Evolutionary conservation across 495 filamentous ascomycete species (phyloP), one percentile per base, ranked within the genome.

Genomic region (Articulospora tetracladia): DNA sequence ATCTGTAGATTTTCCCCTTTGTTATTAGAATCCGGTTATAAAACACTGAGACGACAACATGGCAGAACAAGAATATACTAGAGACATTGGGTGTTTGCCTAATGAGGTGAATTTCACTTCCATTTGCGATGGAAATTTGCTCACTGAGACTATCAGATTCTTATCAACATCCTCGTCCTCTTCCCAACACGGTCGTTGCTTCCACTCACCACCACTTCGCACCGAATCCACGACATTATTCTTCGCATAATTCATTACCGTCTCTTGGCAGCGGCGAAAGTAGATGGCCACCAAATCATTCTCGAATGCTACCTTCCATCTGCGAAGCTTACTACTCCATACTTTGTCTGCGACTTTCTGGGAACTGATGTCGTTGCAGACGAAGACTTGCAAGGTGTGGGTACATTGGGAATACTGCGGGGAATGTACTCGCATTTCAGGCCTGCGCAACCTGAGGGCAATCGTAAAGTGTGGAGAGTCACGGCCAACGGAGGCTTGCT

Each of bases 291-390:
- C 68, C 77, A 82, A 41, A 71, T 92, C 26, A 84, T 92, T 20
- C 79, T 94, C 15, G 88, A 92, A 76, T 90, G 87, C 74, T 92
- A 86, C 67, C 88, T 88, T 62, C 90, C 90, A 0, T 82, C 76
- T 61, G 82, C 15, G n/a, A 86, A 83, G 68, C 72, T 88, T 27
- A 84, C 78, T 13, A 86, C 86, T 53, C 85, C 88, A 1, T 85
- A 84, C 47, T 80, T 88, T 1, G 85, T 81, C 69, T 91, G 88
- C 74, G 77, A 76, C 67, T 63, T 73, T 53, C 66, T 62, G 25
- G 74, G 79, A 13, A 34, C 36, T 3, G 26, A 57, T 28, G 30
- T 3, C 1, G 34, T 49, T 15, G 22, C 24, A 2, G 41, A 49
- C 19, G 7, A 46, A 19, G 2, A 39, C 25, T 70, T 32, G n/a